Conservation (phyloP, 352 stramenopile species). For the Globisporangium parvum region DNA sequence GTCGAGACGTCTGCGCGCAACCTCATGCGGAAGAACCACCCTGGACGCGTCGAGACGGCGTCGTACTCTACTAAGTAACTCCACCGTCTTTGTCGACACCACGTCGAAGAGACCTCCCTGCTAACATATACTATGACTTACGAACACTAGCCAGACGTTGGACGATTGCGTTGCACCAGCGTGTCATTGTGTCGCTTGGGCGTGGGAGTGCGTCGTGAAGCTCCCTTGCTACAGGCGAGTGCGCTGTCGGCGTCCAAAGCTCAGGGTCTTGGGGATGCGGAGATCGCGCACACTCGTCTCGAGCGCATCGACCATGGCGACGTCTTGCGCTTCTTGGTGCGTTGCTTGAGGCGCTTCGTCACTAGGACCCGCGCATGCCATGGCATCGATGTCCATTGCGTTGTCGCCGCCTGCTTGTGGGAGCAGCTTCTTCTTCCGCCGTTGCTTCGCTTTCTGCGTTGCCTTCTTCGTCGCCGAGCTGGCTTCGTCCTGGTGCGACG, state of each 20-base stretch:
- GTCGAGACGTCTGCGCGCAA: constrained; percentile 61
- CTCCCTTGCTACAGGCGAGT: neutral
- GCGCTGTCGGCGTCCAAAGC: constrained; percentile 18
- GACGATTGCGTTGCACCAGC: no score
- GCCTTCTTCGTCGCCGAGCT: constrained; percentile 6
- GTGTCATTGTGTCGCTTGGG: neutral
- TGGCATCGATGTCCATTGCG: neutral
- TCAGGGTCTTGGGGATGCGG: constrained; percentile 28
- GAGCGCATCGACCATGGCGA: constrained; percentile 21
- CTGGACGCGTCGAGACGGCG: constrained; percentile 14
- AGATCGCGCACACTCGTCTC: constrained; percentile 21
- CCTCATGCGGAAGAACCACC: constrained; percentile 49
- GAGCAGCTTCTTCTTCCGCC: constrained; percentile 15
- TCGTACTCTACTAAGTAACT: constrained; percentile 1
- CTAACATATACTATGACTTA: no score
- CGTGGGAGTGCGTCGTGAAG: neutral
- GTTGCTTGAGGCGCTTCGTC: constrained; percentile 1
- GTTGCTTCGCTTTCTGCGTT: constrained; percentile 19
- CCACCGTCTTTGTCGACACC: no score
- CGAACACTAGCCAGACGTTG: no score
- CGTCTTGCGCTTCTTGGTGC: constrained; percentile 5
- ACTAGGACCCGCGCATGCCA: constrained; percentile 4
- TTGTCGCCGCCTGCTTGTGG: neutral
- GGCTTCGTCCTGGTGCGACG: constrained; percentile 20
- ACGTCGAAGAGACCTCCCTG: no score